Evolutionary conservation across 805 yeast genomes (phyloP).

Genomic region (Debaryomyces hansenii): DNA sequence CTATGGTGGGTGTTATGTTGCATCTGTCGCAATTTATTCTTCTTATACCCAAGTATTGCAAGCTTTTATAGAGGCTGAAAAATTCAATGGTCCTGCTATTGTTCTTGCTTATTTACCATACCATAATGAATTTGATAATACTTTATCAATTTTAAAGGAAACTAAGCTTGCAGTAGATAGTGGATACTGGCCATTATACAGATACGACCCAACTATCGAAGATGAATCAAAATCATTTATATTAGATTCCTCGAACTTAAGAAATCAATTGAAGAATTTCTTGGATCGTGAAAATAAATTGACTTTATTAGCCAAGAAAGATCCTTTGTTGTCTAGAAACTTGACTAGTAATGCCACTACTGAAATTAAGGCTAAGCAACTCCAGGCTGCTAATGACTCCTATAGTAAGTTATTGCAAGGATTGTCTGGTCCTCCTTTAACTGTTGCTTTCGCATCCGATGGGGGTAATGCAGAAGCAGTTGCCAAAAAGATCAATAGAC

Average conservation of each 20-base stretch:
- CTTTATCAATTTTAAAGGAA: slow-evolving; percentile 75
- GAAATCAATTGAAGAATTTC: slow-evolving; percentile 73
- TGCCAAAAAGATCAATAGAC: slow-evolving; percentile 75
- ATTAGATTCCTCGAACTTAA: slow-evolving; percentile 81
- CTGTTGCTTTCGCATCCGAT: slow-evolving; percentile 85
- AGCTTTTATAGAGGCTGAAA: slow-evolving; percentile 86
- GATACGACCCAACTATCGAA: slow-evolving; percentile 68
- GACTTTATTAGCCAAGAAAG: slow-evolving; percentile 66
- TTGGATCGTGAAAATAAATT: slow-evolving; percentile 88
- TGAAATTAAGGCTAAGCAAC: slow-evolving; percentile 60
- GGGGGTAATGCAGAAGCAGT: slow-evolving; percentile 85
- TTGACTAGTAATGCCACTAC: slow-evolving; percentile 60
- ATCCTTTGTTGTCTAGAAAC: slow-evolving; percentile 77
- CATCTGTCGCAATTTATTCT: slow-evolving; percentile 90
- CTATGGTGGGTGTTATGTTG: slow-evolving; percentile 85
- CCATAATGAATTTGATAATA: slow-evolving; percentile 58
- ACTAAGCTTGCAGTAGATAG: slow-evolving; percentile 88
- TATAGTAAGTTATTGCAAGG: slow-evolving; percentile 78
- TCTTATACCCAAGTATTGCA: slow-evolving; percentile 92
- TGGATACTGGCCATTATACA: slow-evolving; percentile 96
- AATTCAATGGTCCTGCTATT: slow-evolving; percentile 85
- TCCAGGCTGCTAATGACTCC: slow-evolving; percentile 71
- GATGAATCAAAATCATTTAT: slow-evolving; percentile 61
- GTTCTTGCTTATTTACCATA: slow-evolving; percentile 89
- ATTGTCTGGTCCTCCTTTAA: slow-evolving; percentile 86